Evolutionary conservation across 2,329 filamentous ascomycete species (phyloP), one percentile per base, ranked within the genome.

Genomic region (Paecilomyces dactylethromorphus): DNA sequence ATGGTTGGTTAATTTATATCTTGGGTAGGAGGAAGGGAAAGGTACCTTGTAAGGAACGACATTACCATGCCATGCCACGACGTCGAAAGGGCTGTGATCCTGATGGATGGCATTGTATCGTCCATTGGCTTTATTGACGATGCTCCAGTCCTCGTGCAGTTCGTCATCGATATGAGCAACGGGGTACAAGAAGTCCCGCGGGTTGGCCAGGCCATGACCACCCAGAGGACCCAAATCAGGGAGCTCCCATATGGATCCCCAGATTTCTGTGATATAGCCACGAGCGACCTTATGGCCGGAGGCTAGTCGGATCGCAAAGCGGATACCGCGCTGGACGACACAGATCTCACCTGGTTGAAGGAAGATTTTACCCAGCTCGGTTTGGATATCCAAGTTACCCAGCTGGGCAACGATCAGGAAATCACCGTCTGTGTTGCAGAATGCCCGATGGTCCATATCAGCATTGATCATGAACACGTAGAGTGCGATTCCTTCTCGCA

Each of bases 1-100:
- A 7, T n/a, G 3, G 10, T 18, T 18, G 6, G 32, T 22, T 52
- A 26, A 54, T 22, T 15, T 29, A 12, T 29, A 11, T 8, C 5
- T 32, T 8, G 21, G 24, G 12, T 26, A n/a, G 18, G 1, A 22
- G 15, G 15, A n/a, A 10, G 15, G 26, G 6, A 2, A 15, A 45
- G 53, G 8, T 31, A 68, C 66, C 58, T 83, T 84, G 74, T 82
- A 84, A 0, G 81, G 81, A 57, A 84, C 84, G 62, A 86, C 86
- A 58, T 82, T 84, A 6, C 86, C 86, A 66, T 87, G 85, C 86
- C 86, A 88, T 3, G 84, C 85, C 0, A 88, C 83, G 1, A 88
- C 82, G 63, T 88, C 85, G 66, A 87, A 89, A 0, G 86, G 86
- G 1, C 81, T 84, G 66, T 88, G 85, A 22, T 75, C 76, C 66